phyloP scores from a whole-genome alignment of 768 basidiomycete genomes.

The Kwoniella botswanensis region DNA sequence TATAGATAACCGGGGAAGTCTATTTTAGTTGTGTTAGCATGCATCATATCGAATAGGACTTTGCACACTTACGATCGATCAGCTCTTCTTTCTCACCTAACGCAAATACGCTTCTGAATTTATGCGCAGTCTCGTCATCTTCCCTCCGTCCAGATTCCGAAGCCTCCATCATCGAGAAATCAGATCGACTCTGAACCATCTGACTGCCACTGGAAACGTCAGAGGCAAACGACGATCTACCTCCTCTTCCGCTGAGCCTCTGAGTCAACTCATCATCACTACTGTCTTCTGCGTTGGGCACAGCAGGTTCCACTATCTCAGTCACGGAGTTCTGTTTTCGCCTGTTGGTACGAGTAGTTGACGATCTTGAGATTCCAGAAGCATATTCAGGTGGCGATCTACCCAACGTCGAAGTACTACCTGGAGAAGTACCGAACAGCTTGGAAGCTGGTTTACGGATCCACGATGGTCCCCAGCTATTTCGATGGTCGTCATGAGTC shows the following conservation, averaged over 20 bases:
- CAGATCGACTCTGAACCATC: conserved; percentile 56
- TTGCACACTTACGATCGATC: conserved; percentile 76
- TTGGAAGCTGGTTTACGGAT: conserved; percentile 46
- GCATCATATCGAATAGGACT: not conserved
- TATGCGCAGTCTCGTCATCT: conserved; percentile 64
- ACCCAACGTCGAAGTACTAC: conserved; percentile 18
- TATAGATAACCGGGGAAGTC: conserved; percentile 91
- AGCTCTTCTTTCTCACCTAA: conserved; percentile 85
- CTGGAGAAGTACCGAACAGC: conserved; percentile 40
- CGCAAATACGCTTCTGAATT: conserved; percentile 81
- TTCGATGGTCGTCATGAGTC: conserved; percentile 24
- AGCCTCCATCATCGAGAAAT: conserved; percentile 81
- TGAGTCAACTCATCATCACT: conserved; percentile 29
- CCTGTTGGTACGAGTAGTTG: conserved; percentile 4
- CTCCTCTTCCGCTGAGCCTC: conserved; percentile 3
- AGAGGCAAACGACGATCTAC: conserved; percentile 31
- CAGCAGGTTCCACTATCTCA: conserved; percentile 45
- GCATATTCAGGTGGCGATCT: not conserved
- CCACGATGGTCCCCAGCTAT: conserved; percentile 43
- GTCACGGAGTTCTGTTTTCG: conserved; percentile 31
- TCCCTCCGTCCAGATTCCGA: conserved; percentile 62
- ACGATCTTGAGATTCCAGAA: not conserved
- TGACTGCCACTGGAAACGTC: conserved; percentile 28
- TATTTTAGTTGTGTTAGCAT: conserved; percentile 56
- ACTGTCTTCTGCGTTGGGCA: conserved; percentile 15